phyloP scores from a whole-genome alignment of 2,329 filamentous ascomycete genomes.

The Cladorrhinum sp. region DNA sequence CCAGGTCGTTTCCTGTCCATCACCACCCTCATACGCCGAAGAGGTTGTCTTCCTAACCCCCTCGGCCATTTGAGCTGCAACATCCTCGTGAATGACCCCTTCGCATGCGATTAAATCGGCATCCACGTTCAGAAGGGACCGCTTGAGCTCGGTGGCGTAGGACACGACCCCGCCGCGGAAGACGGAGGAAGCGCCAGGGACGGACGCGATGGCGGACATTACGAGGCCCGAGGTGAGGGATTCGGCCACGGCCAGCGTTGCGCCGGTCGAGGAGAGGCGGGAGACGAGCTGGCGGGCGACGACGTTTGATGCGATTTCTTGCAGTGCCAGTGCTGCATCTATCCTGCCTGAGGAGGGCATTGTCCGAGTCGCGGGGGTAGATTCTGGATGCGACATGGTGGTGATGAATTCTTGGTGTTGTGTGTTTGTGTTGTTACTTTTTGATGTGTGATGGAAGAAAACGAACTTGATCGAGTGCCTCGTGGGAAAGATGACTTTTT shows the following conservation, averaged over 20 bases:
- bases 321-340: too few species aligned
- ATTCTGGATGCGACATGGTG: too few species aligned
- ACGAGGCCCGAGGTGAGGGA: conserved; percentile 34
- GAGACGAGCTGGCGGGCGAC: background rate
- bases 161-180: conserved; percentile 36
- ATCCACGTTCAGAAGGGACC: conserved; percentile 29
- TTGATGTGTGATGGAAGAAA: too few species aligned
- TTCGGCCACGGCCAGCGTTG: conserved; percentile 32
- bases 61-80: conserved; percentile 24
- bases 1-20: conserved; percentile 23
- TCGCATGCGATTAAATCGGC: conserved; percentile 24
- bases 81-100: conserved; percentile 28
- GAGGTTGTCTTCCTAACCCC: conserved; percentile 15
- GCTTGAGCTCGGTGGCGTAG: conserved; percentile 32
- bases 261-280: conserved; percentile 16
- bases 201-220: conserved; percentile 33
- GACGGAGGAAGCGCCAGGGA: conserved; percentile 31
- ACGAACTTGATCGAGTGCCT: too few species aligned
- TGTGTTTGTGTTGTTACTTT: too few species aligned
- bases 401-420: too few species aligned
- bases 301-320: too few species aligned
- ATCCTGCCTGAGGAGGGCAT: background rate
- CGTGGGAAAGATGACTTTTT: too few species aligned
- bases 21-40: too few species aligned
- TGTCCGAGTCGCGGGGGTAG: background rate